Evolutionary conservation across 1,284 basidiomycete genomes (phyloP).

Genomic region (Taiwanofungus camphoratus): DNA sequence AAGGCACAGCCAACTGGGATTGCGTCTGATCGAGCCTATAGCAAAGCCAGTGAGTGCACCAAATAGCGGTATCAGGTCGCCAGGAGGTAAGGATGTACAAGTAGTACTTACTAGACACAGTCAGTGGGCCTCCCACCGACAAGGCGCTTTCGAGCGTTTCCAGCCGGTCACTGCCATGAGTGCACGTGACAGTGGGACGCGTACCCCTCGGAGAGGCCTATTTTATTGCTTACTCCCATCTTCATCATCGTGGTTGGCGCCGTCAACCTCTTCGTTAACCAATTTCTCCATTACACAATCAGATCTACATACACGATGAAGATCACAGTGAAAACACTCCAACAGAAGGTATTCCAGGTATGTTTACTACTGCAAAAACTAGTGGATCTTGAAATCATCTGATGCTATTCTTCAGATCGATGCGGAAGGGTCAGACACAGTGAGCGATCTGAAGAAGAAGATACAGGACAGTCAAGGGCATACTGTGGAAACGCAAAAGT

Average conservation of each 20-base stretch:
- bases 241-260: conserved; percentile 6
- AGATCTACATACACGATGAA: conserved; percentile 58
- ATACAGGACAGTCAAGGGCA: conserved; percentile 78
- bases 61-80: too few relatives aligned
- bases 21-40: not conserved
- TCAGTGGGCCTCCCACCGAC: too few relatives aligned
- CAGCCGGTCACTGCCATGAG: too few relatives aligned
- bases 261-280: conserved; percentile 11
- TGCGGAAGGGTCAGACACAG: conserved; percentile 70
- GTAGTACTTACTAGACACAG: too few relatives aligned
- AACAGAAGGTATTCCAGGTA: conserved; percentile 83
- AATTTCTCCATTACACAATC: too few relatives aligned
- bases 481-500: conserved; percentile 74
- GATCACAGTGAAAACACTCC: conserved; percentile 90
- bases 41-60: too few relatives aligned
- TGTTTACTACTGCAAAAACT: conserved; percentile 6
- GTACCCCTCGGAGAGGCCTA: conserved; percentile 6
- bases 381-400: not conserved
- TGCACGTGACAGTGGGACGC: conserved; percentile 22
- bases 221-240: conserved; percentile 8
- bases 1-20: not conserved
- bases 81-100: too few relatives aligned
- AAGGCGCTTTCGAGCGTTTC: too few relatives aligned
- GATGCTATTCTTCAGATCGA: conserved; percentile 62
- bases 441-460: conserved; percentile 81